Percentiles rank a stretch among this genome's conserved stretches.
phyloP scores from a whole-genome alignment of 768 basidiomycete genomes.

The Galerina sulciceps region DNA sequence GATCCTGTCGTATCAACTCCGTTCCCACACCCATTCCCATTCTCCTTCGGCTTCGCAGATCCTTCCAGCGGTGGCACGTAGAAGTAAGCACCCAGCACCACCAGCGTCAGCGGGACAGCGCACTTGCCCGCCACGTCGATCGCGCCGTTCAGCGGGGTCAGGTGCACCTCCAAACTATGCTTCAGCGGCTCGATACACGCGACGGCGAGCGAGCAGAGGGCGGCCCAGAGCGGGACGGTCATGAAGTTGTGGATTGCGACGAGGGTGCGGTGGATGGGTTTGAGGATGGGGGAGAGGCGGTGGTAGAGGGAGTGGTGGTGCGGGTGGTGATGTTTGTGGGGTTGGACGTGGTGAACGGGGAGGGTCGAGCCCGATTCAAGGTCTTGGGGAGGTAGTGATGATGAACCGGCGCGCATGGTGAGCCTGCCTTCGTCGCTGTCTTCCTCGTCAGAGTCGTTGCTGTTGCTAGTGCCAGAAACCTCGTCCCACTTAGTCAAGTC shows the following conservation, averaged over 20 bases:
- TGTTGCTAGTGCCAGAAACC: slow-evolving; percentile 20
- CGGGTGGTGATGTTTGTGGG: background rate
- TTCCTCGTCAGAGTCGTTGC: too few relatives aligned
- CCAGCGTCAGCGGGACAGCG: slow-evolving; percentile 85
- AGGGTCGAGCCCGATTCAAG: background rate
- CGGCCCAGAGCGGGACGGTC: slow-evolving; percentile 5
- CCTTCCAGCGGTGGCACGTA: slow-evolving; percentile 37
- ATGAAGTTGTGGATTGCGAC: background rate
- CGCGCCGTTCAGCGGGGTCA: slow-evolving; percentile 70
- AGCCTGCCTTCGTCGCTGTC: too few relatives aligned
- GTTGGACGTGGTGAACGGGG: background rate
- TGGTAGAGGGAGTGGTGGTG: background rate
- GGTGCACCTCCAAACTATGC: slow-evolving; percentile 62
- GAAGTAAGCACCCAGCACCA: slow-evolving; percentile 95
- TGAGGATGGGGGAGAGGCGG: background rate
- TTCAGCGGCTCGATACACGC: slow-evolving; percentile 55
- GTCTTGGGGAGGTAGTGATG: background rate
- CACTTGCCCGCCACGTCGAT: slow-evolving; percentile 72
- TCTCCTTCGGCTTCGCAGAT: background rate
- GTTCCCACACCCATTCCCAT: background rate
- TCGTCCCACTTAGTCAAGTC: slow-evolving; percentile 32
- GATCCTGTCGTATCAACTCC: background rate
- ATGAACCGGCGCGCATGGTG: too few relatives aligned
- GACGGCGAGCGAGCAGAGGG: background rate
- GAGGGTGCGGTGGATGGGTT: background rate